These are phyloP conservation scores for Neobulgaria alba DNA, from an alignment of 2,329 filamentous ascomycete genomes.

Conservation along the genomic window DNA sequence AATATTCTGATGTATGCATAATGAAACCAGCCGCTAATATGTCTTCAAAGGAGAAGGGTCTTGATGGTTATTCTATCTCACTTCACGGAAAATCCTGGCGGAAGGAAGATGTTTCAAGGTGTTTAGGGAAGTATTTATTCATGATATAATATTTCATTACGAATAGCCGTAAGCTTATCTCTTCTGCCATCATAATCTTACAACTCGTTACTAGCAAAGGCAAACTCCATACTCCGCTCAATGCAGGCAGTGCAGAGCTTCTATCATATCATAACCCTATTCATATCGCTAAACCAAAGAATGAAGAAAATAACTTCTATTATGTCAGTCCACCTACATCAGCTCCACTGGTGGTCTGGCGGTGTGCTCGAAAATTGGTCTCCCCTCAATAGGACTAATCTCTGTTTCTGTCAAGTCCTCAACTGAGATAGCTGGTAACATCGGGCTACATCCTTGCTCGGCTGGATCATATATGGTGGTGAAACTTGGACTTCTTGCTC, in stretches of 20 bases:
- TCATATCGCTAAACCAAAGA: background rate
- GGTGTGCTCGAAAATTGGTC: constrained; percentile 51
- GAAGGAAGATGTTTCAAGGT: too few species aligned
- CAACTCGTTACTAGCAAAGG: background rate
- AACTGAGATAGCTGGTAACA: constrained; percentile 56
- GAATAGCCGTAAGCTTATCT: too few species aligned
- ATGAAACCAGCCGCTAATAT: too few species aligned
- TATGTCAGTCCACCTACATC: constrained; percentile 34
- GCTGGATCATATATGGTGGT: constrained; percentile 58
- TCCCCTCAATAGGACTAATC: constrained; percentile 36
- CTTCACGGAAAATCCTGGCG: too few species aligned
- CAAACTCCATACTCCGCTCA: background rate
- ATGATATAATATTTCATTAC: background rate
- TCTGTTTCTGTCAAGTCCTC: constrained; percentile 54
- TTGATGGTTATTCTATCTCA: too few species aligned
- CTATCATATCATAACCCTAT: background rate
- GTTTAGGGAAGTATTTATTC: too few species aligned
- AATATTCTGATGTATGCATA: too few species aligned
- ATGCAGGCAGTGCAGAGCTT: background rate
- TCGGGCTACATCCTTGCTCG: constrained; percentile 44
- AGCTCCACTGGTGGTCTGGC: constrained; percentile 56
- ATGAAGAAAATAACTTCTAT: background rate
- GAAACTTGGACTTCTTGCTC: constrained; percentile 45
- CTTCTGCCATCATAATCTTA: too few species aligned
- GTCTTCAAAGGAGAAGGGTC: too few species aligned